Conservation (phyloP, 768 basidiomycete species). For the Suillus variegatus region DNA sequence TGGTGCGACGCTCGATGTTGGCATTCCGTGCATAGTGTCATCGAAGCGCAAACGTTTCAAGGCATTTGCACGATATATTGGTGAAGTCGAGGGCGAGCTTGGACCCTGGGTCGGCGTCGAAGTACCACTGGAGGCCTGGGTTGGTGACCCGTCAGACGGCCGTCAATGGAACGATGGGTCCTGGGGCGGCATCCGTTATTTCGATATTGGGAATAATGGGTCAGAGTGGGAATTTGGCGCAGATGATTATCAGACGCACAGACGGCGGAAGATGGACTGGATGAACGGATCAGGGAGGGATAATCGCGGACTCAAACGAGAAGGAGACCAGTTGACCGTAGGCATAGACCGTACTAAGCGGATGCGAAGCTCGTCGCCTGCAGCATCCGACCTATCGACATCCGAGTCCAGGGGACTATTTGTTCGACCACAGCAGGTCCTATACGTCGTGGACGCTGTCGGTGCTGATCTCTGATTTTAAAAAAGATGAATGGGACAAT, state of each 20-base stretch:
- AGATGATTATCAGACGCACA: slow-evolving; percentile 46
- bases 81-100: slow-evolving; percentile 76
- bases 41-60: slow-evolving; percentile 83
- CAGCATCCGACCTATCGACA: slow-evolving; percentile 55
- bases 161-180: slow-evolving; percentile 86
- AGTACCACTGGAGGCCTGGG: slow-evolving; percentile 66
- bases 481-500: neutral
- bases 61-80: slow-evolving; percentile 86
- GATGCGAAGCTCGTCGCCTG: slow-evolving; percentile 68
- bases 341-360: slow-evolving; percentile 52
- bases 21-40: slow-evolving; percentile 89
- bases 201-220: slow-evolving; percentile 64
- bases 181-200: slow-evolving; percentile 81
- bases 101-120: slow-evolving; percentile 94
- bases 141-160: slow-evolving; percentile 52
- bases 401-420: slow-evolving; percentile 75
- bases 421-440: slow-evolving; percentile 81
- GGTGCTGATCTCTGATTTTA: slow-evolving; percentile 55
- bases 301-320: slow-evolving; percentile 46
- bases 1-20: slow-evolving; percentile 80
- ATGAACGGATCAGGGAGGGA: slow-evolving; percentile 28
- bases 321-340: slow-evolving; percentile 53
- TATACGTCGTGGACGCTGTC: slow-evolving; percentile 85
- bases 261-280: slow-evolving; percentile 44
- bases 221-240: slow-evolving; percentile 67